Conservation (phyloP, 2,329 filamentous ascomycete genomes). For the Ophiostoma australiae region DNA sequence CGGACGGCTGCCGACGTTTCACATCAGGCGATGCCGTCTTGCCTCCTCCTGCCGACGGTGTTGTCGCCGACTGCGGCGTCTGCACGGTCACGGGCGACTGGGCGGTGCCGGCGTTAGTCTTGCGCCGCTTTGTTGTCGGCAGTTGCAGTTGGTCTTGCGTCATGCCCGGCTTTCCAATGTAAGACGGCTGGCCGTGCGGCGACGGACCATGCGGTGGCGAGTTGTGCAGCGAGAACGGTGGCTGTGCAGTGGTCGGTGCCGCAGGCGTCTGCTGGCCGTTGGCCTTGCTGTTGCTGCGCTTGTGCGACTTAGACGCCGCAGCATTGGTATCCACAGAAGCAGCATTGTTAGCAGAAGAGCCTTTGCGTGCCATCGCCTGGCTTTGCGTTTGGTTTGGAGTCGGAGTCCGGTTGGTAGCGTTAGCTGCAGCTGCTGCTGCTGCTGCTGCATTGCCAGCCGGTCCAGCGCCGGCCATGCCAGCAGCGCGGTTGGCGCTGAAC, state of each 20-base stretch:
- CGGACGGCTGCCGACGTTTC: constrained; percentile 35
- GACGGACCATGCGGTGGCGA: constrained; percentile 41
- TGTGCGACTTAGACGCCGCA: constrained; percentile 39
- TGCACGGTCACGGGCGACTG: constrained; percentile 36
- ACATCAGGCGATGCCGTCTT: constrained; percentile 42
- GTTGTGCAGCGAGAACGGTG: constrained; percentile 49
- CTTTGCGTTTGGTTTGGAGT: background rate
- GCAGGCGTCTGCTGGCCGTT: constrained; percentile 47
- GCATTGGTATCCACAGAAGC: background rate
- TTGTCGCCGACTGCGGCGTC: constrained; percentile 34
- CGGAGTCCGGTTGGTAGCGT: constrained; percentile 19
- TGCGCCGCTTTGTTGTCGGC: constrained; percentile 52
- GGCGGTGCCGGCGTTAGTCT: constrained; percentile 39
- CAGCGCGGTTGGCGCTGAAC: background rate
- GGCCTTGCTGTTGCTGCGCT: constrained; percentile 43
- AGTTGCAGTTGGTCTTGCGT: constrained; percentile 52
- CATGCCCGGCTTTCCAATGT: constrained; percentile 48
- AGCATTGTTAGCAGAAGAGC: constrained; percentile 33
- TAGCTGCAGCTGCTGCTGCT: constrained; percentile 1
- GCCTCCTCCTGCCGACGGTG: constrained; percentile 41
- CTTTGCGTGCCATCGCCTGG: constrained; percentile 41
- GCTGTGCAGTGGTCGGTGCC: constrained; percentile 53
- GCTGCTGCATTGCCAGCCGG: constrained; percentile 15
- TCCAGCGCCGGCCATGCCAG: background rate
- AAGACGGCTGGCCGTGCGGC: constrained; percentile 56